Evolutionary conservation across 2,329 filamentous ascomycete genomes (phyloP).

Genomic region (Penicillium nordicum): DNA sequence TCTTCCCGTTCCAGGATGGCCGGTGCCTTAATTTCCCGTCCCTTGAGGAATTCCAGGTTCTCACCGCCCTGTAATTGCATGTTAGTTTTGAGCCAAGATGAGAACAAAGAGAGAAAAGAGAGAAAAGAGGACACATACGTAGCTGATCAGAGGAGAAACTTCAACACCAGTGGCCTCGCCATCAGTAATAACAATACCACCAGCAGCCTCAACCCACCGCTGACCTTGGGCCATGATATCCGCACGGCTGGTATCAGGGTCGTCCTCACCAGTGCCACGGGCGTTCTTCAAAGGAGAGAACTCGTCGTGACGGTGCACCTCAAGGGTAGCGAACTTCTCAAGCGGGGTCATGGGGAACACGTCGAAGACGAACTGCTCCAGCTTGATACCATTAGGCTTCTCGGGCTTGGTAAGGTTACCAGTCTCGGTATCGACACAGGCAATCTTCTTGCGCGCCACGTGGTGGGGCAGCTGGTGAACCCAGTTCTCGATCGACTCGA

Average conservation of each 20-base stretch:
- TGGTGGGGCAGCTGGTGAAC: conserved; percentile 85
- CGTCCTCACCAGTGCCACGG: conserved; percentile 80
- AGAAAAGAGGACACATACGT: conserved; percentile 61
- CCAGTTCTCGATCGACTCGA: conserved; percentile 86
- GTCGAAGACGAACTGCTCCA: conserved; percentile 99
- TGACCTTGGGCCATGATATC: conserved; percentile 89
- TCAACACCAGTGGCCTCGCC: conserved; percentile 67
- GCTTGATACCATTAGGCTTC: conserved; percentile 96
- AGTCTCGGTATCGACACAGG: conserved; percentile 69
- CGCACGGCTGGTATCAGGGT: conserved; percentile 84
- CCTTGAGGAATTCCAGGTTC: conserved; percentile 60
- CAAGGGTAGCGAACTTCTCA: conserved; percentile 88
- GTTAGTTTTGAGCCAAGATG: conserved; percentile 10
- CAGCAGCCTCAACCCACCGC: conserved; percentile 78
- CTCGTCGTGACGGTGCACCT: conserved; percentile 94
- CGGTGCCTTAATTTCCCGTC: conserved; percentile 59
- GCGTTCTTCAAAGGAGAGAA: conserved; percentile 97
- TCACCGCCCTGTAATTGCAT: conserved; percentile 54
- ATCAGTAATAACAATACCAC: conserved; percentile 69
- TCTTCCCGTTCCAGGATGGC: conserved; percentile 62
- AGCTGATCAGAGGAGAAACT: conserved; percentile 89
- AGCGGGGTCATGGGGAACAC: conserved; percentile 88
- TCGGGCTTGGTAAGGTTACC: conserved; percentile 84
- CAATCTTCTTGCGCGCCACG: conserved; percentile 98
- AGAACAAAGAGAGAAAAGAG: neutral